These are phyloP conservation scores for Tulasnella sp. DNA, from an alignment of 768 basidiomycete genomes.

Conservation along the genomic window DNA sequence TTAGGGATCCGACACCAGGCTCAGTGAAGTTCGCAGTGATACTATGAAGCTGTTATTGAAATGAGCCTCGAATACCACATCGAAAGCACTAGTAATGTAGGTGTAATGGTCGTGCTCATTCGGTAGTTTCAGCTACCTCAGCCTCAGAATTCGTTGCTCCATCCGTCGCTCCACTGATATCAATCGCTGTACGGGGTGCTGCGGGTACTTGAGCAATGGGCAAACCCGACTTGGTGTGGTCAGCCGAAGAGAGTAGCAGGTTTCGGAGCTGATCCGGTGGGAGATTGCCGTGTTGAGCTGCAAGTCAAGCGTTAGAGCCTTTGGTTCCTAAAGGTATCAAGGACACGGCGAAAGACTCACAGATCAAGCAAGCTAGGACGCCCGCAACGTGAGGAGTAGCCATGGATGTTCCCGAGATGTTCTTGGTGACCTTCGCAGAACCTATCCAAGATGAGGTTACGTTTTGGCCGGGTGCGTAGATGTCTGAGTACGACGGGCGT, in stretches of 20 bases:
- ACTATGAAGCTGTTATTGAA: too few relatives aligned
- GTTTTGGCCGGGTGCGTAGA: conserved; percentile 30
- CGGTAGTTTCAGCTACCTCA: background rate
- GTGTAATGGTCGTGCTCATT: background rate
- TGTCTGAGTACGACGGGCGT: background rate
- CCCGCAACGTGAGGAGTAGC: conserved; percentile 27
- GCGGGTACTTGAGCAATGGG: conserved; percentile 3
- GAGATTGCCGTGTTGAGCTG: conserved; percentile 13
- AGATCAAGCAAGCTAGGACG: conserved; percentile 15
- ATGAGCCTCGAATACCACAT: too few relatives aligned
- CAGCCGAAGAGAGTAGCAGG: background rate
- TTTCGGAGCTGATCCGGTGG: background rate
- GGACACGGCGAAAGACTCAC: background rate
- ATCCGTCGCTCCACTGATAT: conserved; percentile 1
- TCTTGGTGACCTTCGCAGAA: conserved; percentile 7
- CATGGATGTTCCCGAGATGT: conserved; percentile 29
- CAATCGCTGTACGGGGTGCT: background rate
- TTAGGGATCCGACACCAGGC: too few relatives aligned
- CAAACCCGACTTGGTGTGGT: background rate
- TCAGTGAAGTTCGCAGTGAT: too few relatives aligned
- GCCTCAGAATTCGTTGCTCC: background rate
- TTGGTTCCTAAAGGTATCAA: background rate
- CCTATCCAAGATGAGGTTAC: conserved; percentile 29
- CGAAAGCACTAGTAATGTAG: too few relatives aligned
- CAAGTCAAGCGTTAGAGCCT: background rate